Percentiles rank a stretch among this genome's conserved stretches.
These are phyloP conservation scores for Citeromyces nyonsensis DNA, from an alignment of 805 yeast genomes.

Conservation along the genomic window DNA sequence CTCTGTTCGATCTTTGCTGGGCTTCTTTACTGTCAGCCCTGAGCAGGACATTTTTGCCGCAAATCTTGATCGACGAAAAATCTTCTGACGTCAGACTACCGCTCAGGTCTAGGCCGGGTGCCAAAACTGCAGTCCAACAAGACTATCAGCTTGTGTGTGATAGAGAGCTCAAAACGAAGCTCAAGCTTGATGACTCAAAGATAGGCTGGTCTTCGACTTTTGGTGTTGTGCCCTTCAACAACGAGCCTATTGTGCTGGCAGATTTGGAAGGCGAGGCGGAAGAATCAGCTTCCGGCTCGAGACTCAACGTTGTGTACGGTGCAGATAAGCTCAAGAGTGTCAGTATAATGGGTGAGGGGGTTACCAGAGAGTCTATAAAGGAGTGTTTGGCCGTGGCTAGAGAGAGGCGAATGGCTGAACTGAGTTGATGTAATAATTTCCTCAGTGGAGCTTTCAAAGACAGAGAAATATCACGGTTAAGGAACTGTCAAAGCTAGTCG, in stretches of 20 bases:
- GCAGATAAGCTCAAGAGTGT: slow-evolving; percentile 10
- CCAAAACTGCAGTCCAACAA: slow-evolving; percentile 28
- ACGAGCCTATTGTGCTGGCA: slow-evolving; percentile 31
- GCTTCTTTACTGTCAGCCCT: slow-evolving; percentile 52
- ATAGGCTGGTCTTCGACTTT: slow-evolving; percentile 34
- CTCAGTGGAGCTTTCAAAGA: too few relatives aligned
- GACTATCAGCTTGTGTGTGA: slow-evolving; percentile 47
- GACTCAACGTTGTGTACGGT: slow-evolving; percentile 26
- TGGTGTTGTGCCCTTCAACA: slow-evolving; percentile 30
- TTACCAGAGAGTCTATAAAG: slow-evolving; percentile 29
- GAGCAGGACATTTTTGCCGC: slow-evolving; percentile 43
- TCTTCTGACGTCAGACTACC: slow-evolving; percentile 26
- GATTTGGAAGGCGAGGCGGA: slow-evolving; percentile 83
- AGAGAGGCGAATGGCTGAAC: too few relatives aligned
- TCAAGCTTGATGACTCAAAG: slow-evolving; percentile 21
- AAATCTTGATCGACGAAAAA: slow-evolving; percentile 50
- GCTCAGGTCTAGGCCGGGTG: slow-evolving; percentile 2
- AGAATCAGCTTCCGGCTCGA: slow-evolving; percentile 41
- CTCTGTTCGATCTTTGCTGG: slow-evolving; percentile 67
- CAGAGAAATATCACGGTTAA: too few relatives aligned
- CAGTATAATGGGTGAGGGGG: slow-evolving; percentile 6
- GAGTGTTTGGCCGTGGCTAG: slow-evolving; percentile 30
- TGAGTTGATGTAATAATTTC: too few relatives aligned
- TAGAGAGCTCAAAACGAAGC: slow-evolving; percentile 16
- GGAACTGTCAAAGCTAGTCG: too few relatives aligned